phyloP scores from a whole-genome alignment of 768 basidiomycete genomes.

The Trametes cubensis region DNA sequence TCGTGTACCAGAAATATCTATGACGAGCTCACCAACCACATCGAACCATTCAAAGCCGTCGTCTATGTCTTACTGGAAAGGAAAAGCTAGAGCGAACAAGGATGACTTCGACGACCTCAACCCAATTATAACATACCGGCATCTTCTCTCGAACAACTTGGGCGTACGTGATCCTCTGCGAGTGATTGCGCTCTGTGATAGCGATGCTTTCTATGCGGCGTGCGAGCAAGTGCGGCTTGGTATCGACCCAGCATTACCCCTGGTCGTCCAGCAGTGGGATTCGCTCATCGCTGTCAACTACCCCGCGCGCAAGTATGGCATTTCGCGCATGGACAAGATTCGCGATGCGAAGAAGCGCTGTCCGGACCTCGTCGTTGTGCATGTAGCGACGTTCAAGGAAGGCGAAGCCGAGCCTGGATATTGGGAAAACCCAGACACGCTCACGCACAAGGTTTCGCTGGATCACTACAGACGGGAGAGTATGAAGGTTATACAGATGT shows the following conservation, averaged over 20 bases:
- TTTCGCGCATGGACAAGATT: conserved; percentile 86
- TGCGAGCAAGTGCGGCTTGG: conserved; percentile 86
- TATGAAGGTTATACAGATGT: conserved; percentile 79
- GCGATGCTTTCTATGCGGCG: conserved; percentile 82
- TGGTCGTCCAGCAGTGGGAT: conserved; percentile 90
- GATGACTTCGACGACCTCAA: conserved; percentile 61
- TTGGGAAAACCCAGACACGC: conserved; percentile 85
- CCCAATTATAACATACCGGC: conserved; percentile 78
- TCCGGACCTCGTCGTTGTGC: conserved; percentile 81
- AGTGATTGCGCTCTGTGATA: conserved; percentile 88
- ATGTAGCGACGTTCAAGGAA: conserved; percentile 93
- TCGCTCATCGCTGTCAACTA: conserved; percentile 94
- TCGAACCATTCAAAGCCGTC: not conserved
- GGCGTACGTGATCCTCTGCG: conserved; percentile 78
- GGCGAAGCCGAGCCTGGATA: conserved; percentile 88
- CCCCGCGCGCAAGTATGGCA: conserved; percentile 88
- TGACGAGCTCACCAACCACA: not conserved
- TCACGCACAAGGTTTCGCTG: conserved; percentile 94
- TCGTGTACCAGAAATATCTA: not conserved
- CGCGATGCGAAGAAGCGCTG: conserved; percentile 85
- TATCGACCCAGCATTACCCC: conserved; percentile 59
- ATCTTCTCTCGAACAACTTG: conserved; percentile 66
- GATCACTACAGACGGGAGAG: conserved; percentile 93
- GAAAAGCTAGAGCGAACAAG: conserved; percentile 51
- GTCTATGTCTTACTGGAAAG: conserved; percentile 47